Percentiles rank a stretch among this genome's conserved stretches.
Evolutionary conservation across 2,329 filamentous ascomycete species (phyloP).

Genomic region (Esteya vermicola): DNA sequence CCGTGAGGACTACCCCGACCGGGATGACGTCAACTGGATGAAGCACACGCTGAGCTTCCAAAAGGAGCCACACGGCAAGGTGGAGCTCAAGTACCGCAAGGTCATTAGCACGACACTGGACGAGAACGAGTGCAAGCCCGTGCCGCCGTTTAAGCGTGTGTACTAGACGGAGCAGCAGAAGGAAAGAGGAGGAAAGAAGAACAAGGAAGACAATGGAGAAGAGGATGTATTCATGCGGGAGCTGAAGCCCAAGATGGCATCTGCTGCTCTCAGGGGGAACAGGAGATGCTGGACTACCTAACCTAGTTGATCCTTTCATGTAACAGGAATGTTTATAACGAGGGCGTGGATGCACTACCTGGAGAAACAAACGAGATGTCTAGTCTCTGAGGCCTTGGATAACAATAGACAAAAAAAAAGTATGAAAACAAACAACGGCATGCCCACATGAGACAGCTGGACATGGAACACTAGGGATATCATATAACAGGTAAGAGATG

Average conservation of each 20-base stretch:
- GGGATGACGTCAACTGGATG: constrained; percentile 96
- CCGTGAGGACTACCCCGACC: constrained; percentile 88
- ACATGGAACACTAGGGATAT: background rate
- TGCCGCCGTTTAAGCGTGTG: constrained; percentile 91
- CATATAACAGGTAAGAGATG: background rate
- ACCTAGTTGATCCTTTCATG: too few relatives aligned
- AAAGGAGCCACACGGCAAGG: constrained; percentile 76
- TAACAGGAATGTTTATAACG: too few relatives aligned
- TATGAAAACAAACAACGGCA: background rate
- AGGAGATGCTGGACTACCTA: too few relatives aligned
- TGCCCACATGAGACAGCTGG: too few relatives aligned
- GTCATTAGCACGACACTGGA: constrained; percentile 78
- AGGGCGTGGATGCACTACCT: too few relatives aligned
- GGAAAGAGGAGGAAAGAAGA: constrained; percentile 1
- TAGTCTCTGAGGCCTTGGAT: background rate
- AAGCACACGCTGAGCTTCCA: constrained; percentile 98
- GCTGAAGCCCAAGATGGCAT: background rate
- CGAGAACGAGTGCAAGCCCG: constrained; percentile 88
- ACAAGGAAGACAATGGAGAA: too few relatives aligned
- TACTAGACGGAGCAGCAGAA: constrained; percentile 39
- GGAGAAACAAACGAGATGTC: background rate
- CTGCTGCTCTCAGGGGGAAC: background rate
- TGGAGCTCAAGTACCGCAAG: constrained; percentile 73
- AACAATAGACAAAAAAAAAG: constrained; percentile 1
- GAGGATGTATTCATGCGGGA: background rate